phyloP scores from a whole-genome alignment of 2,329 filamentous ascomycete species.

The Paraphoma chrysanthemicola region DNA sequence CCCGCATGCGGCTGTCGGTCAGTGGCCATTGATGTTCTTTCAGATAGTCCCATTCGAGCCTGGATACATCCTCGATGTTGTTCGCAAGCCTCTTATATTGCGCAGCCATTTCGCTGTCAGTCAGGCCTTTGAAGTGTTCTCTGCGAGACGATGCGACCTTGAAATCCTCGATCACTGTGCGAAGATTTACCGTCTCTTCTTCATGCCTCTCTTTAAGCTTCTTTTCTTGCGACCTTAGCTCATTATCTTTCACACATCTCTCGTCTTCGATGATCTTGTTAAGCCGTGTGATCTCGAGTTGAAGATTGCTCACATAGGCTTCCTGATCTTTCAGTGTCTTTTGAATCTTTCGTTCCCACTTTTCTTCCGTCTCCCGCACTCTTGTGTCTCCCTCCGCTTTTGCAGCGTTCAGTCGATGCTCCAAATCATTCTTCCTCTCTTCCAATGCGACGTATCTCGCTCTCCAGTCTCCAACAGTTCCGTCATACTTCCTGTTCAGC shows the following conservation, averaged over 20 bases:
- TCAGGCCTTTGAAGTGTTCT: constrained; percentile 22
- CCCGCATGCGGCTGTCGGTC: constrained; percentile 5
- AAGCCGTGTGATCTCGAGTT: background rate
- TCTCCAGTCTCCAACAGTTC: background rate
- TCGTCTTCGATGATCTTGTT: background rate
- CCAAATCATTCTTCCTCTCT: background rate
- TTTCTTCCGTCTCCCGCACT: background rate
- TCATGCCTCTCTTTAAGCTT: background rate
- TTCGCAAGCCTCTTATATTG: constrained; percentile 10
- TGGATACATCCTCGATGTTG: constrained; percentile 14
- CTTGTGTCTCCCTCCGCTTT: background rate
- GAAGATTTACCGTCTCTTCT: background rate
- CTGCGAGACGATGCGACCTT: constrained; percentile 10
- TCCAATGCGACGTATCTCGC: background rate
- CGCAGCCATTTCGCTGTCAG: constrained; percentile 10
- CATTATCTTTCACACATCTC: background rate
- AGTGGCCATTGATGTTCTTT: constrained; percentile 12
- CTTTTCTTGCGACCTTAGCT: background rate
- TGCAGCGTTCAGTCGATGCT: background rate
- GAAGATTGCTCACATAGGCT: background rate
- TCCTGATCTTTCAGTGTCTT: background rate
- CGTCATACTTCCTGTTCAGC: background rate
- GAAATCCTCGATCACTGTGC: constrained; percentile 5
- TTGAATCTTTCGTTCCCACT: background rate
- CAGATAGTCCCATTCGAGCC: constrained; percentile 15